Evolutionary conservation across 2,329 filamentous ascomycete genomes (phyloP), one percentile per base, ranked within the genome.

Genomic region (Blastomyces percursus): DNA sequence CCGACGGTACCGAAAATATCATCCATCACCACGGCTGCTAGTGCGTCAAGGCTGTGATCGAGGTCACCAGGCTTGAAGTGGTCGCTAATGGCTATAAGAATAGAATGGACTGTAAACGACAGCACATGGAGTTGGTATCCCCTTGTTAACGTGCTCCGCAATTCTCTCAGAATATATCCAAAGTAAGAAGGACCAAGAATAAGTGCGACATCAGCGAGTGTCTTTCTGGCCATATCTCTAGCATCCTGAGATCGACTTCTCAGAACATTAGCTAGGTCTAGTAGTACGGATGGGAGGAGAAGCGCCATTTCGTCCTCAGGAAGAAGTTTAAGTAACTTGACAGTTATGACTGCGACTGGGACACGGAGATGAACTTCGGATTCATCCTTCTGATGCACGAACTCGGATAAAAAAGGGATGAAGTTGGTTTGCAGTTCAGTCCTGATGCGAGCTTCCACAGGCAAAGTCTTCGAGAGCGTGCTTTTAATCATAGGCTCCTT

Each of bases 41-140:
- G 86, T 12, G 88, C 82, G 2, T 83, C 78, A 9, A 96, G 79
- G 70, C 92, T 96, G 71, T 96, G 92, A 71, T 99, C 91, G 38
- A 99, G 79, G 68, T 93, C 91, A 30, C 95, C 94, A 21, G 91
- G 86, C 50, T 85, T 80, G 69, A 91, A 89, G 1, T 84, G 81
- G 11, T 90, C 87, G 12, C 88, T 85, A 9, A 87, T 85, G 5
- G 85, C 82, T 12, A 96, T 85, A 24, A 99, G 79, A 59, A 99
- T 90, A 0, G 91, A 90, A 76, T 99, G 94, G 72, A 99, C 84
- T 0, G 94, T 97, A 73, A 90, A 99, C 0, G 93, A 96, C 30
- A 99, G 80, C 11, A 99, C 91, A 73, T 99, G 94, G 48, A 97
- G 82, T 70, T 99, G 94, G 70, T 95, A 96, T 4, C 94, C 94